Evolutionary conservation across 495 filamentous ascomycete species (phyloP).

Genomic region (Neurospora discreta): DNA sequence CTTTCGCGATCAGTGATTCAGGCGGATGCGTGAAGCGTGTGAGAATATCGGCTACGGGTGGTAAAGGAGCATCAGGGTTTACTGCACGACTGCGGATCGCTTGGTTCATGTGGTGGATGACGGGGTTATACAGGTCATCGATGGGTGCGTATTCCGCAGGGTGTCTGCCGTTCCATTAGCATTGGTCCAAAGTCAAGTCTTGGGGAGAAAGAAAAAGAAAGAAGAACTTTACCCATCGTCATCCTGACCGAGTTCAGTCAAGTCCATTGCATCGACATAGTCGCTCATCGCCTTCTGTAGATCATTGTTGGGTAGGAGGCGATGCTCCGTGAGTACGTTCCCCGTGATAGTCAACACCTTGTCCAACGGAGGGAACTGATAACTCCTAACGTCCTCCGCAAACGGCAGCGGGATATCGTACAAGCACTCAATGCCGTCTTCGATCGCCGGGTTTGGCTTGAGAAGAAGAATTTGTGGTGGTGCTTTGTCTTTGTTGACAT

Average conservation of each 20-base stretch:
- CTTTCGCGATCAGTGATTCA: constrained; percentile 46
- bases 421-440: constrained; percentile 75
- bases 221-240: constrained; percentile 63
- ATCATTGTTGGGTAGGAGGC: constrained; percentile 69
- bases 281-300: constrained; percentile 72
- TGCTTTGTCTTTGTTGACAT: constrained; percentile 72
- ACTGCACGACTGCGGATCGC: constrained; percentile 73
- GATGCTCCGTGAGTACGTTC: constrained; percentile 70
- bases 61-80: constrained; percentile 56
- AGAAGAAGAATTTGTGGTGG: constrained; percentile 71
- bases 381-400: constrained; percentile 78
- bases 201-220: no score
- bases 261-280: constrained; percentile 90
- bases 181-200: background rate
- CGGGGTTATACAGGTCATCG: constrained; percentile 81
- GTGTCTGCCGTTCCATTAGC: constrained; percentile 41
- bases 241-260: constrained; percentile 45
- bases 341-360: constrained; percentile 82
- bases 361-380: constrained; percentile 84
- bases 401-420: constrained; percentile 92
- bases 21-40: constrained; percentile 68
- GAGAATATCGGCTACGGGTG: constrained; percentile 54
- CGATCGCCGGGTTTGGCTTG: constrained; percentile 66
- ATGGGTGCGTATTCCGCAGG: constrained; percentile 61
- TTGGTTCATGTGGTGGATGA: constrained; percentile 81